Evolutionary conservation across 169 alveolate species (phyloP).

Genomic region (Cryptosporidium parvum): DNA sequence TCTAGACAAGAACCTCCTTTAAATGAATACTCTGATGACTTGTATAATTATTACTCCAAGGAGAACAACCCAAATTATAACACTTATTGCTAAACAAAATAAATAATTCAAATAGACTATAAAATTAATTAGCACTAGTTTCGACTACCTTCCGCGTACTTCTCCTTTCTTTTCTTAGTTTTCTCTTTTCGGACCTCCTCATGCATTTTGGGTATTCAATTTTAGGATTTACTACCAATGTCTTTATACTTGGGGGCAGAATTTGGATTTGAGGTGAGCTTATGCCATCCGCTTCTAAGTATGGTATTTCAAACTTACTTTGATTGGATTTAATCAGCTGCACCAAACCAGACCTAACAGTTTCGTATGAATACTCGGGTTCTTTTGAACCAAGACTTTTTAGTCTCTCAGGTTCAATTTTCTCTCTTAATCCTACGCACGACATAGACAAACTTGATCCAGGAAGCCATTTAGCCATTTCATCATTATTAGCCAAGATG

Average conservation of each 20-base stretch:
- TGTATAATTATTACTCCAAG: conserved; percentile 15
- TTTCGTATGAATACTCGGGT: neutral
- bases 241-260: conserved; percentile 2
- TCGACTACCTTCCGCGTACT: neutral
- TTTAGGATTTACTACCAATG: conserved; percentile 28
- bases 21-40: conserved; percentile 20
- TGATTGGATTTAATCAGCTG: conserved; percentile 2
- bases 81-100: neutral
- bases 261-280: neutral
- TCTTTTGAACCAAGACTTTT: neutral
- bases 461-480: conserved; percentile 13
- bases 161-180: conserved; percentile 61
- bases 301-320: conserved; percentile 49
- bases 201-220: conserved; percentile 36
- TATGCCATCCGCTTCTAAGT: neutral
- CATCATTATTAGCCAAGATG: conserved; percentile 23
- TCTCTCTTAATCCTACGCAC: conserved; percentile 50
- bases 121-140: conserved; percentile 3
- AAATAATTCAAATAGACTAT: conserved; percentile 25
- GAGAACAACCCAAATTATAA: conserved; percentile 29
- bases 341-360: neutral
- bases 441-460: neutral
- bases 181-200: conserved; percentile 57
- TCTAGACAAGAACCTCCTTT: neutral
- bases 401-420: conserved; percentile 16